Evolutionary conservation across 2,329 filamentous ascomycete species (phyloP).

Genomic region (Botrytis sinoallii): DNA sequence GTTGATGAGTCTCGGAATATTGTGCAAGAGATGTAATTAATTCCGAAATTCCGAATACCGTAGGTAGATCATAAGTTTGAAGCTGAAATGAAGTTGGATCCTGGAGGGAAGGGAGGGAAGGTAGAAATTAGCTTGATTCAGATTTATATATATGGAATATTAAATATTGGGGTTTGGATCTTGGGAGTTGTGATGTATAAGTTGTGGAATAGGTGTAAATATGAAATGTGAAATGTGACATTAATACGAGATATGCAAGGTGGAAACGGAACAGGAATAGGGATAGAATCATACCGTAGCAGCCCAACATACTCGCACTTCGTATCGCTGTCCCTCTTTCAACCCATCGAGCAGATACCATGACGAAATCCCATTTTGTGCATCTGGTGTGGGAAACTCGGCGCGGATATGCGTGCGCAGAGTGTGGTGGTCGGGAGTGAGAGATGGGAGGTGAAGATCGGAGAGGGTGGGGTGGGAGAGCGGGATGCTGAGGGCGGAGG

Average conservation of each 20-base stretch:
- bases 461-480: slow-evolving; percentile 54
- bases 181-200: background rate
- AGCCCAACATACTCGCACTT: slow-evolving; percentile 89
- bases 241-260: background rate
- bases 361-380: slow-evolving; percentile 58
- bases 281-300: slow-evolving; percentile 66
- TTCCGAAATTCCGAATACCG: slow-evolving; percentile 59
- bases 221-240: background rate
- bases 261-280: background rate
- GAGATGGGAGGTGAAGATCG: slow-evolving; percentile 59
- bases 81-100: slow-evolving; percentile 82
- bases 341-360: slow-evolving; percentile 79
- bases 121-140: slow-evolving; percentile 20
- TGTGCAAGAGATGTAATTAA: slow-evolving; percentile 63
- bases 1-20: slow-evolving; percentile 55
- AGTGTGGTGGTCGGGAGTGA: slow-evolving; percentile 55
- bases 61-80: slow-evolving; percentile 57
- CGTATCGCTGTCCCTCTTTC: slow-evolving; percentile 73
- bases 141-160: slow-evolving; percentile 16
- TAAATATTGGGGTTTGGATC: background rate
- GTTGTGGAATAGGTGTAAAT: background rate
- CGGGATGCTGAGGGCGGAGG: slow-evolving; percentile 55
- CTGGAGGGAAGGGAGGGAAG: slow-evolving; percentile 45
- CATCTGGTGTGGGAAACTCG: slow-evolving; percentile 58
- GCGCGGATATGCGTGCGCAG: slow-evolving; percentile 65